Base-by-base conservation (phyloP, 768 basidiomycete species). In the Auriscalpium vulgare region DNA sequence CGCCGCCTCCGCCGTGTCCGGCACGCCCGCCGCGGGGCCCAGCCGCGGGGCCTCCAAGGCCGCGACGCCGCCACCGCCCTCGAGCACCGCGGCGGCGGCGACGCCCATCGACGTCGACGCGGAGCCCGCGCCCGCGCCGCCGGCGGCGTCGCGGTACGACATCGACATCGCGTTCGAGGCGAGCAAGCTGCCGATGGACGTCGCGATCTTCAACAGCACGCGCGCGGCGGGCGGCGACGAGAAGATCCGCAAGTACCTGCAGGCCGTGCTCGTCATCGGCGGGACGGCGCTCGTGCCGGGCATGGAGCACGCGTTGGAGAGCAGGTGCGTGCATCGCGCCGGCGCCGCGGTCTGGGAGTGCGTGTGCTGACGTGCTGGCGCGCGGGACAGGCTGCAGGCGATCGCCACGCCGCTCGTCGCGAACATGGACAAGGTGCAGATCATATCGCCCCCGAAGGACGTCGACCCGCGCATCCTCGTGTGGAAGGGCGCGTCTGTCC, bases 401-500 rank as follows among this genome's bases (percentile, higher is more conserved):
- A 91, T 92, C 54, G 88, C 88, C 10, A 89, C 87, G 9, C 88
- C 90, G 6, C 70, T 95, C 44, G 85, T 91, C 14, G 79, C 81
- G 14, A 85, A 84, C 65, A 91, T 94, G 83, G 87, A 89, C 66
- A 89, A 88, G 63, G 88, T 95, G 8, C 84, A 87, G 61, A 90
- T 97, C 56, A 88, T 98, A 47, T 91, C 93, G n/a, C 88, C 93
- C 2, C 94, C 95, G 1, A 88, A 94, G 67, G 91, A 93, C 58
- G 70, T 97, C 46, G 94, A 98, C 69, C 92, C 91, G 6, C 80
- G 84, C 23, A 84, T 92, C 38, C 79, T 98, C 36, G 85, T 84
- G 14, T 99, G 97, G 97, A 97, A 97, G 69, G 97, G 97, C 10
- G 92, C 87, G 7, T 82, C 87, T 8, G 91, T 95, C 11, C 81